Conservation (phyloP, 78 protist species). For the Emiliania huxleyi region DNA sequence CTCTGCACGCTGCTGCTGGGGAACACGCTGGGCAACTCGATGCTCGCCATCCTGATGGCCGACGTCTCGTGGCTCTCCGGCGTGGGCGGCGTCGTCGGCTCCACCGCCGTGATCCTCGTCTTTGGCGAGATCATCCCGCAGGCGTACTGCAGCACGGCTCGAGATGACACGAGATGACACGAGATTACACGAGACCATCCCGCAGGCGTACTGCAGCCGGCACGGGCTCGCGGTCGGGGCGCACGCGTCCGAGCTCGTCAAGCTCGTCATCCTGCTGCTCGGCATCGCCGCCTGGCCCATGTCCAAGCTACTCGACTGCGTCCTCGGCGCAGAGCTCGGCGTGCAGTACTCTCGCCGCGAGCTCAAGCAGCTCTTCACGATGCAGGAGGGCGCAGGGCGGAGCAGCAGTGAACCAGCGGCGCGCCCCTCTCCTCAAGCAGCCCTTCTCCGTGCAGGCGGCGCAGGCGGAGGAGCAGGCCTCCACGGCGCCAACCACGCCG, state of each 20-base stretch:
- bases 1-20: constrained; percentile 90
- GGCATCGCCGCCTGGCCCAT: constrained; percentile 76
- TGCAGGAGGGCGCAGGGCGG: too few relatives aligned
- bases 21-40: constrained; percentile 83
- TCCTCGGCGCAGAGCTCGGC: constrained; percentile 83
- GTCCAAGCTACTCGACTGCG: constrained; percentile 64
- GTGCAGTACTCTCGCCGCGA: constrained; percentile 39
- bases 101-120: constrained; percentile 70
- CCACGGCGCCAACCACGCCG: too few relatives aligned
- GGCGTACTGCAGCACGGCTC: constrained; percentile 76
- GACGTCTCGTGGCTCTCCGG: constrained; percentile 50
- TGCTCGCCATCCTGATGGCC: constrained; percentile 74
- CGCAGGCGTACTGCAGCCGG: constrained; percentile 78
- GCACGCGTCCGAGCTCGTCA: constrained; percentile 56
- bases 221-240: constrained; percentile 75
- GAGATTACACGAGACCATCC: constrained; percentile 88
- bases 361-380: background rate
- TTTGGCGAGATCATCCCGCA: constrained; percentile 89
- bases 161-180: too few relatives aligned
- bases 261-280: constrained; percentile 57
- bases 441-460: too few relatives aligned
- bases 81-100: constrained; percentile 62
- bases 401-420: too few relatives aligned
- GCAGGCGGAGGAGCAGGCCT: too few relatives aligned
- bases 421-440: too few relatives aligned